Evolutionary conservation across 2,329 filamentous ascomycete genomes (phyloP), one percentile per base, ranked within the genome.

Genomic region (Aspergillus sp.): DNA sequence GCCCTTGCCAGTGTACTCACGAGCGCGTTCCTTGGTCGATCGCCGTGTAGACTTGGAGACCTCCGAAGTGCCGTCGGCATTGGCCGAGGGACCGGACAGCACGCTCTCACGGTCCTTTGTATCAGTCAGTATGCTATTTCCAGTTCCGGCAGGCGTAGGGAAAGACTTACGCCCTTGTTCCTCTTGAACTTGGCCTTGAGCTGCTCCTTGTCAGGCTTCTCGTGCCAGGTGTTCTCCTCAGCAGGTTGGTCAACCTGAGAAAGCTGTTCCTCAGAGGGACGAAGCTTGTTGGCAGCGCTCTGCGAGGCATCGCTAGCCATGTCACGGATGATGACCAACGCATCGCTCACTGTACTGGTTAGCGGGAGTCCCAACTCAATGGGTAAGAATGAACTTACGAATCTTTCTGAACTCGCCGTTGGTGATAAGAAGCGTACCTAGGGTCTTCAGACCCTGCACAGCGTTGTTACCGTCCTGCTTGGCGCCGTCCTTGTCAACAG

Each of bases 331-430:
- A 98, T 78, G 32, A 91, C 76, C 22, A 81, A 81, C 10, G 86
- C 85, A 75, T 98, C 93, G 52, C 80, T 86, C 56, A 95, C 78
- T 80, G 79, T 12, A 2, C 13, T 44, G 19, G 44, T 50, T 41
- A 62, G 65, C 22, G 37, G 10, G 49, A 60, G 45, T 32, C 12
- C 38, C 7, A 9, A 13, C 17, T 7, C 30, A 43, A 20, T 50
- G 53, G 53, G 46, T 52, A 47, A 49, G 17, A 32, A 43, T 35
- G 5, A 23, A 81, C 85, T 68, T 80, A 85, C 86, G 71, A 30
- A 95, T 81, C 74, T 95, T 95, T 58, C 90, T 82, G 77, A 95
- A 96, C 67, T 97, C 90, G 56, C 93, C 93, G 61, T 98, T 98
- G 60, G 90, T 95, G 62, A 97, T 86, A 60, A 97, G 75, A 49